These are phyloP conservation scores for Chamaenerion angustifolium DNA, from an alignment of 345 rosid genomes.

Conservation along the genomic window DNA sequence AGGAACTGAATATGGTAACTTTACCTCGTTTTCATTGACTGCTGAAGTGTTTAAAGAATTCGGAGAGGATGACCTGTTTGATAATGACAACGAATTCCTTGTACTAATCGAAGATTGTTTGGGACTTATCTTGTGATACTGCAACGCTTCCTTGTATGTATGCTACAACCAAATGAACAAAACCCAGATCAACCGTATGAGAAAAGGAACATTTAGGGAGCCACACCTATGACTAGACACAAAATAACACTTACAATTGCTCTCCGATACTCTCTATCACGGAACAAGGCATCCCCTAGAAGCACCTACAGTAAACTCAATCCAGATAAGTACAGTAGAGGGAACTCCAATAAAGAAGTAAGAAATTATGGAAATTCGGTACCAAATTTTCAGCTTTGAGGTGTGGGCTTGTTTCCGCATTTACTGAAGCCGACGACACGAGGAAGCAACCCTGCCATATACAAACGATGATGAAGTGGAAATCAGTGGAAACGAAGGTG, in stretches of 20 bases:
- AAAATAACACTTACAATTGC: constrained; percentile 52
- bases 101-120: constrained; percentile 59
- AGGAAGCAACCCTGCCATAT: constrained; percentile 61
- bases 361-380: not conserved
- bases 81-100: constrained; percentile 55
- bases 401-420: constrained; percentile 62
- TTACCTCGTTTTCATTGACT: constrained; percentile 82
- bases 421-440: constrained; percentile 63
- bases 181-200: not conserved
- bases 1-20: not conserved
- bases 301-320: constrained; percentile 41
- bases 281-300: constrained; percentile 78
- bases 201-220: not conserved
- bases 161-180: constrained; percentile 27
- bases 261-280: constrained; percentile 67
- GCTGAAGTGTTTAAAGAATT: constrained; percentile 50
- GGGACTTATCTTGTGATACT: constrained; percentile 52
- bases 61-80: constrained; percentile 68
- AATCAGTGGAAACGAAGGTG: constrained; percentile 12
- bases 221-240: not conserved
- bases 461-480: not conserved
- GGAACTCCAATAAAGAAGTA: not conserved
- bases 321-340: not conserved
- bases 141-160: constrained; percentile 77
- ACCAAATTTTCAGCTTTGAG: constrained; percentile 91